These are phyloP conservation scores for Moniliophthora roreri DNA, from an alignment of 1,284 basidiomycete genomes.

Conservation along the genomic window DNA sequence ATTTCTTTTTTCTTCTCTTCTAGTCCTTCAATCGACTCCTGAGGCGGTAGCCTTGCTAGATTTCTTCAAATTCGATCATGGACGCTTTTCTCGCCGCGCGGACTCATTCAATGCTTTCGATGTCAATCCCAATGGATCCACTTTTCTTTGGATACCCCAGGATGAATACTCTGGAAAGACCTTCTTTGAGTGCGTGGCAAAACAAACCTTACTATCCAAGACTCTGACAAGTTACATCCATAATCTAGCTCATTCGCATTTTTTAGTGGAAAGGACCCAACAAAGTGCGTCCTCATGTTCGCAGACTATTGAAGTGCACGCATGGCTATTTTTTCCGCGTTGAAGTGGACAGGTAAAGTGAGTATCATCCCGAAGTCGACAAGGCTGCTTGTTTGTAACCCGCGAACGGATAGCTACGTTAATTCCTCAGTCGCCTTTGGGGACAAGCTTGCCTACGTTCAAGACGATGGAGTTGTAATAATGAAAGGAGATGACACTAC, in stretches of 20 bases:
- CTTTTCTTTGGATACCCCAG: constrained; percentile 54
- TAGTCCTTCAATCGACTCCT: not conserved
- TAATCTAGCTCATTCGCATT: constrained; percentile 53
- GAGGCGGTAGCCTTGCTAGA: not conserved
- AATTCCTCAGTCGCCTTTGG: constrained; percentile 46
- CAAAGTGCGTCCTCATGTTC: constrained; percentile 45
- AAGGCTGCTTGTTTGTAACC: constrained; percentile 8
- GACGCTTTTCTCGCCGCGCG: not conserved
- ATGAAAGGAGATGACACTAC: constrained; percentile 75
- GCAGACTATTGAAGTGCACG: constrained; percentile 4
- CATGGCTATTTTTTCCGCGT: constrained; percentile 15
- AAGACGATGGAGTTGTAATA: constrained; percentile 55
- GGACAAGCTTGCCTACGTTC: constrained; percentile 50
- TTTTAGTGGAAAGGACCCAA: constrained; percentile 62
- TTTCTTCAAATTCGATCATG: not conserved
- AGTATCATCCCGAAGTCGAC: constrained; percentile 22
- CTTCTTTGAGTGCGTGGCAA: constrained; percentile 51
- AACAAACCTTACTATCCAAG: not conserved
- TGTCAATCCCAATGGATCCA: constrained; percentile 39
- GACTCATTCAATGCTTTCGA: constrained; percentile 20
- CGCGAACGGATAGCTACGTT: constrained; percentile 55
- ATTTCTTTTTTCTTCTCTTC: constrained; percentile 4
- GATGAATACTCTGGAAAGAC: constrained; percentile 52
- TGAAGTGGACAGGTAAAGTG: constrained; percentile 63
- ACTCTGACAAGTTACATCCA: not conserved